Base-by-base conservation (phyloP, 164 flowering plant species). In the Paratinospora sagittata region DNA sequence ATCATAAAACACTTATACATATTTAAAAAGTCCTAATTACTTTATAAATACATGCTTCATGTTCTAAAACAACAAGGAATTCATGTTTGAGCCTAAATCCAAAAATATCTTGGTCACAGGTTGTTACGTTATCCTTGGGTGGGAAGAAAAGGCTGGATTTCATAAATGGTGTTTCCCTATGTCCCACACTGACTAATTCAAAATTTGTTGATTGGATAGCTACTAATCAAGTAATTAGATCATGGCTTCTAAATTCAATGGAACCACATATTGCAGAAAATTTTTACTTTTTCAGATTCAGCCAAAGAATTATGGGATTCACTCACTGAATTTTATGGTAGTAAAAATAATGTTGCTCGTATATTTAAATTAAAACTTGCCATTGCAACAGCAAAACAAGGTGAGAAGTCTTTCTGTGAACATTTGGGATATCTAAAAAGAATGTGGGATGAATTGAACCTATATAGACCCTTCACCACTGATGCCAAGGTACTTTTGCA, bases 181-280 rank as follows among this genome's bases (percentile, higher is more conserved):
- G 74, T 64, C 68, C 68, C n/a, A 14, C 27, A 1, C 23, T 7
- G 1, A 36, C 1, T 7, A 64, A 72, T 49, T 13, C n/a, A 12
- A 66, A 23, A 19, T 36, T 19, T 52, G 66, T 23, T 30, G 63
- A 27, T 4, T 71, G 45, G 41, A 19, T 63, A 1, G 27, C 62
- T 17, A 52, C 34, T 30, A 19, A 64, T 37, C 23, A 33, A 65
- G 4, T 36, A 13, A 13, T 36, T 33, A 65, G 8, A 13, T 34
- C 68, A 17, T 52, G 63, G 69, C 41, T 72, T 13, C 66, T 61
- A 52, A 66, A 66, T 27, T 73, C 70, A 6, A 66, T 73, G 65
- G 70, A 73, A 60, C 27, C 74, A 2, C 63, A 57, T 0, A 19
- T 72, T 57, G 47, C 49, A 65, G 2, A 21, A 36, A 65, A 65